Evolutionary conservation across 2,329 filamentous ascomycete genomes (phyloP).

Genomic region (Aspergillus proliferans): DNA sequence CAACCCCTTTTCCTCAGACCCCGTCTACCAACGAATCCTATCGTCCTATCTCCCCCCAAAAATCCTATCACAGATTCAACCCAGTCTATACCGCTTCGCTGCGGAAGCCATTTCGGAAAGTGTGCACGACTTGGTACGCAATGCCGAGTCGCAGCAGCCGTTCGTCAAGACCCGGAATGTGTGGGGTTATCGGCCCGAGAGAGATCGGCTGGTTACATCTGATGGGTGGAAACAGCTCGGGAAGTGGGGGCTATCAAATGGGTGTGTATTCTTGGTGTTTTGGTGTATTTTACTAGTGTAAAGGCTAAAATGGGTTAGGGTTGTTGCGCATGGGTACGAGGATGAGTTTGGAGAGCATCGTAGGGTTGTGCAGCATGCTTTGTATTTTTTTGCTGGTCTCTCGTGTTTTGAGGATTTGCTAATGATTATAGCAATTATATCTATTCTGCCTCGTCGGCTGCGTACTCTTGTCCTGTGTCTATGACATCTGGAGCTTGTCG

Average conservation of each 20-base stretch:
- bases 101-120: conserved; percentile 26
- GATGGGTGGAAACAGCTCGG: conserved; percentile 55
- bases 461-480: conserved; percentile 59
- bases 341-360: conserved; percentile 13
- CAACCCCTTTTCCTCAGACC: conserved; percentile 38
- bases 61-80: conserved; percentile 45
- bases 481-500: conserved; percentile 48
- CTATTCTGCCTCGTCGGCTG: conserved; percentile 55
- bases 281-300: too few species aligned
- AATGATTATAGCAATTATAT: conserved; percentile 40
- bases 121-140: conserved; percentile 37
- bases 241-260: conserved; percentile 27
- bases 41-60: too few species aligned
- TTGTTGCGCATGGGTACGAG: conserved; percentile 20
- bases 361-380: conserved; percentile 20
- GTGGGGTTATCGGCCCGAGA: conserved; percentile 51
- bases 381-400: conserved; percentile 14
- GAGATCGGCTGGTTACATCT: conserved; percentile 55
- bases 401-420: background rate
- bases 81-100: conserved; percentile 20
- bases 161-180: conserved; percentile 55
- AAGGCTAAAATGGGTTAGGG: too few species aligned
- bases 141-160: conserved; percentile 61
- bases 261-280: conserved; percentile 8
- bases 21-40: conserved; percentile 20